Evolutionary conservation across 2,329 filamentous ascomycete species (phyloP).

Genomic region (Aureobasidium musti): DNA sequence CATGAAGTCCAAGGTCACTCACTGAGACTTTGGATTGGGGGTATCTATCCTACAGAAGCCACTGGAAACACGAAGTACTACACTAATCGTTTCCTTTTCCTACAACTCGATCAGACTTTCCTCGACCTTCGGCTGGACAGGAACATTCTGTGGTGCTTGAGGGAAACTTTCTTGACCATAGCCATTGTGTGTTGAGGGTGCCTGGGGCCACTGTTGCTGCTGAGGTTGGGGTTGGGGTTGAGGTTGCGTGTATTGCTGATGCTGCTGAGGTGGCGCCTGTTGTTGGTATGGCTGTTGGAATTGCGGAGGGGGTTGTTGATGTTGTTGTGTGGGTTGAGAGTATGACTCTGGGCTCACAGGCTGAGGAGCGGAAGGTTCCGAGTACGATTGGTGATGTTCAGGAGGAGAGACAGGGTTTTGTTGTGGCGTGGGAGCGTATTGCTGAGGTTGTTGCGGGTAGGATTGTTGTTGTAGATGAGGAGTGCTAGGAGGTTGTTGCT

Average conservation of each 20-base stretch:
- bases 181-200: slow-evolving; percentile 37
- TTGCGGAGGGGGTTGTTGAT: slow-evolving; percentile 34
- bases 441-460: slow-evolving; percentile 4
- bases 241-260: slow-evolving; percentile 36
- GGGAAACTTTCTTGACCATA: slow-evolving; percentile 43
- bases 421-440: slow-evolving; percentile 37
- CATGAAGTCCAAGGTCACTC: background rate
- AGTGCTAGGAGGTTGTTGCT: slow-evolving; percentile 31
- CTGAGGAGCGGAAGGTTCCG: slow-evolving; percentile 12
- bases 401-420: slow-evolving; percentile 39
- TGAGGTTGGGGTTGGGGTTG: slow-evolving; percentile 32
- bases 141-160: slow-evolving; percentile 40
- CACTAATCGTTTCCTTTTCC: background rate
- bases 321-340: slow-evolving; percentile 43
- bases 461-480: slow-evolving; percentile 37
- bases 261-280: slow-evolving; percentile 36
- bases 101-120: slow-evolving; percentile 43
- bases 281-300: slow-evolving; percentile 33
- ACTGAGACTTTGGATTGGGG: background rate
- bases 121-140: slow-evolving; percentile 36
- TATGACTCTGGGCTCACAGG: slow-evolving; percentile 24
- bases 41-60: slow-evolving; percentile 19
- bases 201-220: slow-evolving; percentile 40
- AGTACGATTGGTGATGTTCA: slow-evolving; percentile 43
- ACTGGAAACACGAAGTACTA: too few species aligned